phyloP scores from a whole-genome alignment of 768 basidiomycete genomes.

The Pleurotus citrinopileatus region DNA sequence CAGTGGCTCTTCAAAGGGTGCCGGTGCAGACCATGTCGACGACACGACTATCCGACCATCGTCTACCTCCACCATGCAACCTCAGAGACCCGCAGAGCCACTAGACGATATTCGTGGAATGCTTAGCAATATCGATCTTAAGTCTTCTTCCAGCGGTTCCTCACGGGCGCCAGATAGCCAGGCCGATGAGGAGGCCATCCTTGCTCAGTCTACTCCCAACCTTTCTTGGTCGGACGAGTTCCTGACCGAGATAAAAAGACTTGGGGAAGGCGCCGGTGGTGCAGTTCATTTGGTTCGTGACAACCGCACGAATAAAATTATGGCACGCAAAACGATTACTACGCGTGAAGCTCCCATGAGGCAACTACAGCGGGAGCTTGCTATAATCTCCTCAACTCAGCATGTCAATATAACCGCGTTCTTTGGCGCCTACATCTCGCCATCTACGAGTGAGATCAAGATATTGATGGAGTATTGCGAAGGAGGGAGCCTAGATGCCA shows the following conservation, averaged over 20 bases:
- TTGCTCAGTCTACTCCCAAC: constrained; percentile 18
- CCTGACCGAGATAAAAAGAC: constrained; percentile 70
- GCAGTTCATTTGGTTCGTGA: constrained; percentile 94
- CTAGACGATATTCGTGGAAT: constrained; percentile 36
- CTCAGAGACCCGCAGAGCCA: constrained; percentile 28
- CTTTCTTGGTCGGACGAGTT: constrained; percentile 63
- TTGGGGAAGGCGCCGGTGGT: constrained; percentile 96
- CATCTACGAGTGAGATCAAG: constrained; percentile 88
- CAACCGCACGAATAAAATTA: constrained; percentile 70
- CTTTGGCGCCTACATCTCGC: constrained; percentile 89
- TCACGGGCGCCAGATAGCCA: constrained; percentile 10
- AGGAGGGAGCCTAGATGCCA: constrained; percentile 85
- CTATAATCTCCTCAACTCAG: constrained; percentile 80
- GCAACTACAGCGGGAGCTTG: constrained; percentile 90
- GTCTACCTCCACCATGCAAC: constrained; percentile 15
- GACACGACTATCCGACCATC: constrained; percentile 44
- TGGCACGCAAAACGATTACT: constrained; percentile 95
- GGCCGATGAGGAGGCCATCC: constrained; percentile 21
- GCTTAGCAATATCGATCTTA: constrained; percentile 33
- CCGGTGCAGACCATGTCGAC: constrained; percentile 27
- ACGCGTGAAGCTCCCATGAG: constrained; percentile 87
- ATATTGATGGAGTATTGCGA: constrained; percentile 92
- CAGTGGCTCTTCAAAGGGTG: constrained; percentile 17
- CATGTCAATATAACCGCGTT: constrained; percentile 90
- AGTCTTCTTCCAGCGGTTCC: constrained; percentile 18